phyloP scores from a whole-genome alignment of 768 basidiomycete species.

The Suillus discolor region DNA sequence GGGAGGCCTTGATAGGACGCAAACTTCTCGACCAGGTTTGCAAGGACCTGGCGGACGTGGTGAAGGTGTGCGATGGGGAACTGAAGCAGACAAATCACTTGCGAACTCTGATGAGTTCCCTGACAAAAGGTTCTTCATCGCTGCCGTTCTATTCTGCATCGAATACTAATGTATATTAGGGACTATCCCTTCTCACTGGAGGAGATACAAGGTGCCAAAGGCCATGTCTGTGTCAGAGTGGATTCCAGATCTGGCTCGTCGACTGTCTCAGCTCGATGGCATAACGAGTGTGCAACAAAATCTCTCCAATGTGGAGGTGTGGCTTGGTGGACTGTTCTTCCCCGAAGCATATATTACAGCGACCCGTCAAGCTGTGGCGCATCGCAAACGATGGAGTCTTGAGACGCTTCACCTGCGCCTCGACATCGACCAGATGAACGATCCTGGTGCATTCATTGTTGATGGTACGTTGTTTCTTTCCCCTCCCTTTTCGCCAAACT shows the following conservation, averaged over 20 bases:
- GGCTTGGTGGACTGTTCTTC: conserved; percentile 95
- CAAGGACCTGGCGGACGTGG: conserved; percentile 79
- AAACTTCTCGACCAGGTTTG: conserved; percentile 80
- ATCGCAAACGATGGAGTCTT: conserved; percentile 88
- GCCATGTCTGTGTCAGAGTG: conserved; percentile 82
- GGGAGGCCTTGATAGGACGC: conserved; percentile 81
- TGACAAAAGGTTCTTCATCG: conserved; percentile 76
- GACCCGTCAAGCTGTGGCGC: conserved; percentile 93
- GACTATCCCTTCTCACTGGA: conserved; percentile 87
- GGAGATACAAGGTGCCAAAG: conserved; percentile 84
- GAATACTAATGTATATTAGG: conserved; percentile 47
- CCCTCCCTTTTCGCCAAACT: conserved; percentile 8
- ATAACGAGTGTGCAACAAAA: conserved; percentile 58
- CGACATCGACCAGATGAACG: conserved; percentile 79
- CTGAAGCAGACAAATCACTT: conserved; percentile 96
- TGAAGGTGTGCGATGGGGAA: conserved; percentile 82
- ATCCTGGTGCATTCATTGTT: conserved; percentile 79
- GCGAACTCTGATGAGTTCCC: conserved; percentile 84
- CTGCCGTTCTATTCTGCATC: background rate
- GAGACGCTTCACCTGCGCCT: conserved; percentile 83
- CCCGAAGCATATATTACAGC: conserved; percentile 97
- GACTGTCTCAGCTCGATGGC: conserved; percentile 80
- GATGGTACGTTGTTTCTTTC: conserved; percentile 52
- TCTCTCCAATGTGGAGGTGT: conserved; percentile 74
- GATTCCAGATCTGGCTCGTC: conserved; percentile 79